A percentile compares a stretch with the other conserved stretches of the same genome.
Evolutionary conservation across 1,139 yeast species (phyloP).

Genomic region (Hemisphaericaspora lyxosophila): DNA sequence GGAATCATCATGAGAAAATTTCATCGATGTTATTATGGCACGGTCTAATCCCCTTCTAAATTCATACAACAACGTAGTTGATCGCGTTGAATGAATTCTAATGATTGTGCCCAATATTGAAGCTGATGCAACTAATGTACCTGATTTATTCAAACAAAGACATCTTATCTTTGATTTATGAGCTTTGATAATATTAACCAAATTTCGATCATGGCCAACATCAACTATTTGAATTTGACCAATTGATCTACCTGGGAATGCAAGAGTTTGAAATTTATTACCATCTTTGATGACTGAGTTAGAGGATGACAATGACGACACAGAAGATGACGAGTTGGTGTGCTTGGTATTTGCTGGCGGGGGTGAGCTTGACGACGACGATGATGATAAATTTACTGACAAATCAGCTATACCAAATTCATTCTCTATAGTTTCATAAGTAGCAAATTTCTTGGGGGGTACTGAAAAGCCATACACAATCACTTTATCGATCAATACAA

Average conservation of each 20-base stretch:
- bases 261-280: constrained; percentile 51
- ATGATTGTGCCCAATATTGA: constrained; percentile 86
- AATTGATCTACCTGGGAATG: constrained; percentile 65
- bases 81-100: constrained; percentile 71
- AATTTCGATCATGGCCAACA: constrained; percentile 59
- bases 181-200: constrained; percentile 76
- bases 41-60: constrained; percentile 87
- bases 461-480: constrained; percentile 78
- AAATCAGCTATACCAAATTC: constrained; percentile 70
- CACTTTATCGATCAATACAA: constrained; percentile 65
- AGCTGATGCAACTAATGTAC: constrained; percentile 82
- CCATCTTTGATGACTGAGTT: constrained; percentile 1
- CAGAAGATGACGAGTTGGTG: constrained; percentile 6
- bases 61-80: constrained; percentile 73
- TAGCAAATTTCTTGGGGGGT: constrained; percentile 68
- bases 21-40: constrained; percentile 79
- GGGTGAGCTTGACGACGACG: constrained; percentile 3
- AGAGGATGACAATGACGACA: neutral
- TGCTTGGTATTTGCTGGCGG: constrained; percentile 5
- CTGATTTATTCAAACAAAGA: constrained; percentile 67
- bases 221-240: constrained; percentile 85
- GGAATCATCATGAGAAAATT: constrained; percentile 73
- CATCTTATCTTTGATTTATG: constrained; percentile 72
- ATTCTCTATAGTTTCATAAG: constrained; percentile 72
- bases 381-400: constrained; percentile 30